These are phyloP conservation scores for Pythium aquatile DNA, from an alignment of 352 stramenopile species.

Conservation along the genomic window DNA sequence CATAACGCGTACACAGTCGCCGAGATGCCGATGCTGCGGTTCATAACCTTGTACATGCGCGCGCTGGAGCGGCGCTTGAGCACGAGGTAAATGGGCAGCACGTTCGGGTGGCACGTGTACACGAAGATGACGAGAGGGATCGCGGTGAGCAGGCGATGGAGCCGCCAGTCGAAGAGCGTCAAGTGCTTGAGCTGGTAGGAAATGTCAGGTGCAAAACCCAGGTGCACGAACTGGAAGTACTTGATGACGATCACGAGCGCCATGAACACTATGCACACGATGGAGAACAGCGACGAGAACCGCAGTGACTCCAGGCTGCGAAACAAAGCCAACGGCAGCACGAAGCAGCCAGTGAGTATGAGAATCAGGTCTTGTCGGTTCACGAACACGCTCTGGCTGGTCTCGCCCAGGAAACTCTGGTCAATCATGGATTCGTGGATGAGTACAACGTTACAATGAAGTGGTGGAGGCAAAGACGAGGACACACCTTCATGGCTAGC, in stretches of 20 bases:
- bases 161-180: slow-evolving; percentile 63
- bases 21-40: slow-evolving; percentile 78
- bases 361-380: slow-evolving; percentile 70
- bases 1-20: slow-evolving; percentile 76
- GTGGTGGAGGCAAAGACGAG: too few species aligned
- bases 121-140: slow-evolving; percentile 86
- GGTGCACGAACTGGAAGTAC: slow-evolving; percentile 87
- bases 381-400: slow-evolving; percentile 52
- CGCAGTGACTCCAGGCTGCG: slow-evolving; percentile 78
- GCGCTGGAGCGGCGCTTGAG: slow-evolving; percentile 80
- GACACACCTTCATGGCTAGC: slow-evolving; percentile 47
- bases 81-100: slow-evolving; percentile 87
- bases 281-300: slow-evolving; percentile 88
- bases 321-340: slow-evolving; percentile 81
- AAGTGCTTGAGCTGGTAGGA: slow-evolving; percentile 75
- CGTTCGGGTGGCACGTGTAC: slow-evolving; percentile 88
- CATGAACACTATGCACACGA: slow-evolving; percentile 89
- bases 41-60: slow-evolving; percentile 90
- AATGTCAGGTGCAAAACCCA: slow-evolving; percentile 59
- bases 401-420: slow-evolving; percentile 40
- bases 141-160: slow-evolving; percentile 61
- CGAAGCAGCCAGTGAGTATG: slow-evolving; percentile 55
- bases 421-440: background rate
- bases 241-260: slow-evolving; percentile 85
- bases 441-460: background rate